Evolutionary conservation across 306 rosid species (phyloP).

Genomic region (Coriaria nepalensis): DNA sequence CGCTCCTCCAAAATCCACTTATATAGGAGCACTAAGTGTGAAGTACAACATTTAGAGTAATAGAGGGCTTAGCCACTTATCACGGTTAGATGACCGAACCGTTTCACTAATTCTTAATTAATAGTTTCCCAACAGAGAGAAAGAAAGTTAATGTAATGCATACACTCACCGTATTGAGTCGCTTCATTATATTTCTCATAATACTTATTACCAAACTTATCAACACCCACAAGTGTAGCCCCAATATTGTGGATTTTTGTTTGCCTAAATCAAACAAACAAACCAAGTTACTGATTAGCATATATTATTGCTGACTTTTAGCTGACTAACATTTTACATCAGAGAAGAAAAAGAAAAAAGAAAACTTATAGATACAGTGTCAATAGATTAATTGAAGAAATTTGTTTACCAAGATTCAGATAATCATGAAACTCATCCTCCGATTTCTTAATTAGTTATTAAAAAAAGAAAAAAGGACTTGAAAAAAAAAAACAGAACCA

Average conservation of each 20-base stretch:
- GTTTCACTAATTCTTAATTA: too few species aligned
- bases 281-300: constrained; percentile 8
- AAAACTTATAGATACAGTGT: background rate
- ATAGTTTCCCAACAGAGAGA: background rate
- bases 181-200: constrained; percentile 57
- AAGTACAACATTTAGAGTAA: too few species aligned
- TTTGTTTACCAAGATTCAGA: background rate
- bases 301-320: constrained; percentile 1
- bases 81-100: too few species aligned
- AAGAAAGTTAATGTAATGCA: background rate
- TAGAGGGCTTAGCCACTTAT: too few species aligned
- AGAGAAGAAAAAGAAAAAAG: background rate
- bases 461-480: too few species aligned
- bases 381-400: background rate
- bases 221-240: constrained; percentile 83
- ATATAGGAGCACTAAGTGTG: too few species aligned
- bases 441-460: too few species aligned
- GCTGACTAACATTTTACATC: background rate
- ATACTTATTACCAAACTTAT: constrained; percentile 83
- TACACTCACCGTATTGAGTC: constrained; percentile 52
- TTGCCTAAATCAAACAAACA: constrained; percentile 49
- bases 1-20: too few species aligned
- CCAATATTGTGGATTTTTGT: constrained; percentile 96
- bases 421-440: too few species aligned
- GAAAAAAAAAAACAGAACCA: too few species aligned